These are phyloP conservation scores for Jaapia argillacea DNA, from an alignment of 768 basidiomycete genomes.

Conservation along the genomic window DNA sequence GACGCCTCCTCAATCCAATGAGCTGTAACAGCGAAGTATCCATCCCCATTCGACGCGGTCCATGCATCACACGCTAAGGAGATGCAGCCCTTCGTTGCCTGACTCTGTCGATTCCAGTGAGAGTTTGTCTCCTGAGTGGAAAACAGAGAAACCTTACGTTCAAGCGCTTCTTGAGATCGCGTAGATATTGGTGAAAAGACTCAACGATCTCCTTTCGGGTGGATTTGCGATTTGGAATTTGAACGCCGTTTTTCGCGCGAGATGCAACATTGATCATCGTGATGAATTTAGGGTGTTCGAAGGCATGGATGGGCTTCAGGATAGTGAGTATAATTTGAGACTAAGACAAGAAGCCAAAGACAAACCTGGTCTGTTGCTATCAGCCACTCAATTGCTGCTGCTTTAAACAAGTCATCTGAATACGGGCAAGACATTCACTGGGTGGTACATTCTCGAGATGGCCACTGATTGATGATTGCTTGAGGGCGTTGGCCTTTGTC, in stretches of 20 bases:
- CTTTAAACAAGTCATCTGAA: background rate
- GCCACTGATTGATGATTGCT: background rate
- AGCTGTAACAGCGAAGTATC: conserved; percentile 2
- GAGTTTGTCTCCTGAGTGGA: background rate
- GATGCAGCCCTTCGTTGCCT: background rate
- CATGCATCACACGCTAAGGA: background rate
- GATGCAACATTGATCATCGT: background rate
- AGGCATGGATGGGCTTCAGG: background rate
- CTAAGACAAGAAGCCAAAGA: background rate
- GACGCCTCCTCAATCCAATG: conserved; percentile 3
- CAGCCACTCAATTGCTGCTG: background rate
- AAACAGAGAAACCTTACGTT: background rate
- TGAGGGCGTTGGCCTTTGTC: background rate
- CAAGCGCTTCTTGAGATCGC: background rate
- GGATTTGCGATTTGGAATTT: background rate
- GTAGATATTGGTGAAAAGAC: background rate
- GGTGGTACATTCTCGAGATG: background rate
- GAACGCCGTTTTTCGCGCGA: background rate
- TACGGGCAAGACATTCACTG: background rate
- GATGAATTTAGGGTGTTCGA: background rate
- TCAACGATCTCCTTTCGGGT: background rate
- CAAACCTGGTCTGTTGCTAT: background rate
- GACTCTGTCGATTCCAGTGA: background rate
- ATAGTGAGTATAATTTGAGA: background rate
- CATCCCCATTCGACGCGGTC: background rate